Evolutionary conservation across 1,284 basidiomycete species (phyloP).

Genomic region (Pseudozyma sp.): DNA sequence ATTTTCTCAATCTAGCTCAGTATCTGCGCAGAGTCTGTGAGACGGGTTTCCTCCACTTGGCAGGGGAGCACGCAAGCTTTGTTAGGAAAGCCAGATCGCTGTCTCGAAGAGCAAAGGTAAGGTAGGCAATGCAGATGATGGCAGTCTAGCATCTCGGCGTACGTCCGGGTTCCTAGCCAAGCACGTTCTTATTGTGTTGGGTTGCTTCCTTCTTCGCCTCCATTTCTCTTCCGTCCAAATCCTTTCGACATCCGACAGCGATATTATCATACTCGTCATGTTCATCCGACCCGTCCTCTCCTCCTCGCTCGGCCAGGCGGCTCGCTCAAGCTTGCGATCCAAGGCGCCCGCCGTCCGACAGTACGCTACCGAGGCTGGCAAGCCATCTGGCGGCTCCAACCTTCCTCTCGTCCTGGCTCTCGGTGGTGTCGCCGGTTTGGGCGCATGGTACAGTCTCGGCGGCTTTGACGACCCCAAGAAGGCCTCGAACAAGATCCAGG

Average conservation of each 20-base stretch:
- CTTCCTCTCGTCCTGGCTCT: constrained; percentile 58
- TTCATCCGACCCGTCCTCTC: constrained; percentile 51
- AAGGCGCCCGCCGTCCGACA: constrained; percentile 37
- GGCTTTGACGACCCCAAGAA: constrained; percentile 59
- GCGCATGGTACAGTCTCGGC: constrained; percentile 61
- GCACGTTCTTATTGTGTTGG: neutral
- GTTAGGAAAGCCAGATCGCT: too few species aligned
- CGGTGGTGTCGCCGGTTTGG: constrained; percentile 65
- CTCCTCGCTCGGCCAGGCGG: constrained; percentile 48
- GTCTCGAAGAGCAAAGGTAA: too few species aligned
- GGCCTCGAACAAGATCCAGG: constrained; percentile 50
- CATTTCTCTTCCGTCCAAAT: neutral
- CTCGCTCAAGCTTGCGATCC: constrained; percentile 46
- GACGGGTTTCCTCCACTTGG: constrained; percentile 7
- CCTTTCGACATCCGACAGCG: neutral
- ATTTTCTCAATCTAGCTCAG: neutral
- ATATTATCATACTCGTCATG: constrained; percentile 15
- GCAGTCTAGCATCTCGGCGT: neutral
- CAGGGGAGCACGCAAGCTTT: neutral
- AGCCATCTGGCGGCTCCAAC: constrained; percentile 56
- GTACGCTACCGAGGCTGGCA: constrained; percentile 51
- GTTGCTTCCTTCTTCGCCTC: neutral
- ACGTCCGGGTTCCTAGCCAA: neutral
- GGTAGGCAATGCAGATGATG: neutral
- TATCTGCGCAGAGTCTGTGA: neutral